Evolutionary conservation across 495 filamentous ascomycete genomes (phyloP).

Genomic region (Penicillium parvum): DNA sequence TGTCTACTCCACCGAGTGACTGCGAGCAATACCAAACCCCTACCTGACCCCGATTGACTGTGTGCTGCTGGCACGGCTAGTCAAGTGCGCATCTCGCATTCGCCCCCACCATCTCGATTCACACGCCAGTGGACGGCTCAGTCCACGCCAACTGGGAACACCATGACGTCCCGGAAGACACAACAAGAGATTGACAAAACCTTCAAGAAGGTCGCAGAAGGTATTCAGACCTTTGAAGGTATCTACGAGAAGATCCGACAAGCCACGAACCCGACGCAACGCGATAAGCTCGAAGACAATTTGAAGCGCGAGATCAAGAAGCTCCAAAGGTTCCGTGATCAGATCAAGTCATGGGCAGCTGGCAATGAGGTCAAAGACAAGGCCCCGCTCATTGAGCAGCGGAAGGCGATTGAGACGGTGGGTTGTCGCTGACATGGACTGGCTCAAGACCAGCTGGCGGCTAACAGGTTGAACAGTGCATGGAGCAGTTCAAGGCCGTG

Average conservation of each 20-base stretch:
- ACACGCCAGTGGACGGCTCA: constrained; percentile 19
- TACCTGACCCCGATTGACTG: constrained; percentile 1
- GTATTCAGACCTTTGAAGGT: constrained; percentile 83
- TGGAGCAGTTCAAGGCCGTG: constrained; percentile 99
- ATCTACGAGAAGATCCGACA: constrained; percentile 96
- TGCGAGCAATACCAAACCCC: constrained; percentile 7
- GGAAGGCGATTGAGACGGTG: constrained; percentile 95
- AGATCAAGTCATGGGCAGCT: constrained; percentile 98
- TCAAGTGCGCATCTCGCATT: constrained; percentile 18
- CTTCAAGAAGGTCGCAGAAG: constrained; percentile 95
- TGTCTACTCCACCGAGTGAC: constrained; percentile 14
- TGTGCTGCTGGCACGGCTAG: constrained; percentile 8
- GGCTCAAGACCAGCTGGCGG: not conserved
- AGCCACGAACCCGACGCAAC: constrained; percentile 86
- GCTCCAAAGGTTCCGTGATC: constrained; percentile 91
- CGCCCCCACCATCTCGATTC: constrained; percentile 13
- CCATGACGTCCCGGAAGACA: constrained; percentile 91
- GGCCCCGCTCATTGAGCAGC: constrained; percentile 84
- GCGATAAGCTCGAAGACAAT: constrained; percentile 95
- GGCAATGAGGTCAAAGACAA: constrained; percentile 99
- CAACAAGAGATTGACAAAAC: constrained; percentile 96
- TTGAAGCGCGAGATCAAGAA: constrained; percentile 99
- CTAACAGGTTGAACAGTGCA: constrained; percentile 63
- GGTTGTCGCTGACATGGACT: constrained; percentile 5
- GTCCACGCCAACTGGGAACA: constrained; percentile 20